Conservation (phyloP, 2,329 filamentous ascomycete genomes). For the Cryphonectria japonica region DNA sequence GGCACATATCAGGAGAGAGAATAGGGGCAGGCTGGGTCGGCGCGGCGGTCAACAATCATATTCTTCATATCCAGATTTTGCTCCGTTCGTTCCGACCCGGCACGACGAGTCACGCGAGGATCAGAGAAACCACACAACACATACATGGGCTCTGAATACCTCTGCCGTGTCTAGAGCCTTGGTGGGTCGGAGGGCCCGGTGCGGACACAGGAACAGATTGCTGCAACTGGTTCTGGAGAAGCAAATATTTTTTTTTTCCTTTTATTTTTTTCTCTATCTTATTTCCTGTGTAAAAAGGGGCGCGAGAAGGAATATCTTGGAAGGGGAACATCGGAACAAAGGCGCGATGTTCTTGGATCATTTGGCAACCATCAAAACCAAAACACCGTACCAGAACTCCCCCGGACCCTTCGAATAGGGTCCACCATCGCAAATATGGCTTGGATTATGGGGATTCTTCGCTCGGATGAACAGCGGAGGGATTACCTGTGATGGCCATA, state of each 20-base stretch:
- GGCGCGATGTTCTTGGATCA: constrained; percentile 22
- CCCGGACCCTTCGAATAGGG: constrained; percentile 15
- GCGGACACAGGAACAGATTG: constrained; percentile 22
- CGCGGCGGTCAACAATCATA: constrained; percentile 13
- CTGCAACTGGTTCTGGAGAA: constrained; percentile 19
- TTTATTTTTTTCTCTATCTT: constrained; percentile 18
- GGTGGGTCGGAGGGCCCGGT: constrained; percentile 9
- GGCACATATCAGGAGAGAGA: neutral
- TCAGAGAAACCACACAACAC: neutral
- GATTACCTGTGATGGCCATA: constrained; percentile 7
- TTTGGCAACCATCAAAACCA: constrained; percentile 13
- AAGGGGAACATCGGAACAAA: constrained; percentile 13
- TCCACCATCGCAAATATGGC: constrained; percentile 23
- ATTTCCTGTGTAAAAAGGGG: constrained; percentile 27
- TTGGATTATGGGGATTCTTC: constrained; percentile 19
- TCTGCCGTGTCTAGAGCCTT: neutral
- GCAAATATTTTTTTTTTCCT: constrained; percentile 15
- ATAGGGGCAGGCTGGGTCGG: constrained; percentile 16
- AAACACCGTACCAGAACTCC: constrained; percentile 14
- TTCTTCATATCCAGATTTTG: constrained; percentile 7
- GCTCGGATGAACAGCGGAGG: constrained; percentile 17
- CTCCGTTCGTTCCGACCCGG: constrained; percentile 1
- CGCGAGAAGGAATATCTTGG: constrained; percentile 21
- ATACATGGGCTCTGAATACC: constrained; percentile 2
- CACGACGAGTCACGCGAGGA: constrained; percentile 13